Evolutionary conservation across 768 basidiomycete genomes (phyloP).

Genomic region (Inosperma sp.): DNA sequence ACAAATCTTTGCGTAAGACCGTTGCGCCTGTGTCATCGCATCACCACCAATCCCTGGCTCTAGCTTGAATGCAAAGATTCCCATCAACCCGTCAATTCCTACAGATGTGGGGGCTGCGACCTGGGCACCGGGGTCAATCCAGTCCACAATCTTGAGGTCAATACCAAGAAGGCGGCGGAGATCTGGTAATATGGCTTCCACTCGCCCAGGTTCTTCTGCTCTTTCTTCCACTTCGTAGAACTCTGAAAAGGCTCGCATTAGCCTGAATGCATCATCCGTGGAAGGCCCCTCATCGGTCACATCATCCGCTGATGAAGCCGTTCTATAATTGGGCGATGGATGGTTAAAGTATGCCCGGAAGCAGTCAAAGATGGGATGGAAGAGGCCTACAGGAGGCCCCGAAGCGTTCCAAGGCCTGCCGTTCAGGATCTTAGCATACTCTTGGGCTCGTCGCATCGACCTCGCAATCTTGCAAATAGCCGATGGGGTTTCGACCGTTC

Average conservation of each 20-base stretch:
- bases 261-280: background rate
- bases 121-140: background rate
- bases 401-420: constrained; percentile 19
- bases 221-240: background rate
- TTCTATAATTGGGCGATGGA: background rate
- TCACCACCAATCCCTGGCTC: background rate
- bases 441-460: too few species aligned
- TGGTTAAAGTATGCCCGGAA: background rate
- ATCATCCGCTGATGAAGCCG: constrained; percentile 8
- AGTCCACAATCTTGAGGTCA: background rate
- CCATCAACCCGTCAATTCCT: background rate
- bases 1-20: background rate
- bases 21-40: background rate
- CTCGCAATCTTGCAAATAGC: too few species aligned
- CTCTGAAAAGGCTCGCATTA: background rate
- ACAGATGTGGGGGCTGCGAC: background rate
- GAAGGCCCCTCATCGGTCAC: background rate
- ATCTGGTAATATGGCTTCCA: background rate
- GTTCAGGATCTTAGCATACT: too few species aligned
- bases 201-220: background rate
- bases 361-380: background rate
- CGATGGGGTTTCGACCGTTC: too few species aligned
- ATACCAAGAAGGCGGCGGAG: background rate
- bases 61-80: background rate
- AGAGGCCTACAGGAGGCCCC: constrained; percentile 3